A percentile compares a stretch with the other conserved stretches of the same genome.
Evolutionary conservation across 352 stramenopile species (phyloP).

Genomic region (Pythium brachiatum): DNA sequence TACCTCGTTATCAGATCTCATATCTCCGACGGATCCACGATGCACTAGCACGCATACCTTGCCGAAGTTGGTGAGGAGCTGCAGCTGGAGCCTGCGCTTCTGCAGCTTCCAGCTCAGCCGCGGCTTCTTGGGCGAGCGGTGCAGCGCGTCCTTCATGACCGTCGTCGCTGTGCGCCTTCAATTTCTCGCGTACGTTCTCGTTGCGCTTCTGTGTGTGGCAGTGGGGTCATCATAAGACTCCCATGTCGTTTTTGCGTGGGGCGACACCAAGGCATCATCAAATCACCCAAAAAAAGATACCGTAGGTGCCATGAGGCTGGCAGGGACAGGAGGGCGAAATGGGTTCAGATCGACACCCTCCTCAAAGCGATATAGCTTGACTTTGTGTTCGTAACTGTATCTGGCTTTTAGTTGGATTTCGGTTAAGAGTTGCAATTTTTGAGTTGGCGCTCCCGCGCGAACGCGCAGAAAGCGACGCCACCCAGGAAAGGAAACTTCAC

Average conservation of each 20-base stretch:
- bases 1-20: background rate
- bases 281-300: constrained; percentile 15
- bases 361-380: constrained; percentile 9
- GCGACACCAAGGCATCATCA: background rate
- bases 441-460: constrained; percentile 21
- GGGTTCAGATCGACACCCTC: background rate
- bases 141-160: constrained; percentile 26
- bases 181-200: background rate
- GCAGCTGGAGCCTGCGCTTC: constrained; percentile 60
- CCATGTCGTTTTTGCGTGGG: background rate
- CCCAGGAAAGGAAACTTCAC: constrained; percentile 19
- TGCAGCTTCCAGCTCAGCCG: constrained; percentile 54
- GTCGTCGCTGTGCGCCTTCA: constrained; percentile 6
- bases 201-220: background rate
- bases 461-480: constrained; percentile 6
- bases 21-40: background rate
- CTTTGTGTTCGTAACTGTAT: constrained; percentile 16
- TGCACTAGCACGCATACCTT: constrained; percentile 32
- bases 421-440: constrained; percentile 18
- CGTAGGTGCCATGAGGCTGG: background rate
- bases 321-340: background rate
- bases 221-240: constrained; percentile 9
- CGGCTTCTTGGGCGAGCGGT: constrained; percentile 37
- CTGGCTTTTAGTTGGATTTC: constrained; percentile 7
- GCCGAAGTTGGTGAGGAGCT: constrained; percentile 48